Evolutionary conservation across 2,329 filamentous ascomycete species (phyloP).

Genomic region (Nectriaceae sp.): DNA sequence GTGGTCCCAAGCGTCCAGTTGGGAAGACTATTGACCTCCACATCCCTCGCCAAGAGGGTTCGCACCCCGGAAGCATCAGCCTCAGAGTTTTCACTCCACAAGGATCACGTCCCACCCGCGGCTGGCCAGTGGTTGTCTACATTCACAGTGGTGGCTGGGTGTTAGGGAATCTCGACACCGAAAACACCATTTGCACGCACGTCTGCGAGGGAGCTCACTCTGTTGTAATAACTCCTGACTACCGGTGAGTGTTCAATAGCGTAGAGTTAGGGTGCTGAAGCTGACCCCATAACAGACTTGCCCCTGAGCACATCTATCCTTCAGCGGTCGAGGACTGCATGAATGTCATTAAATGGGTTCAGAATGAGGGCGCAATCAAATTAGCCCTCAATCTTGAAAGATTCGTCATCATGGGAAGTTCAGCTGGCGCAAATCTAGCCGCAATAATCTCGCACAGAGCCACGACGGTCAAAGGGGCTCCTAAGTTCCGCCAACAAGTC

Average conservation of each 20-base stretch:
- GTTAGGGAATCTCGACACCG: background rate
- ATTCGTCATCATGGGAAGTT: conserved; percentile 13
- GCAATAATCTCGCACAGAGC: conserved; percentile 50
- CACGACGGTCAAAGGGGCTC: conserved; percentile 40
- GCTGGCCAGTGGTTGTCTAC: conserved; percentile 59
- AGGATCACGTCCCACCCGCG: conserved; percentile 41
- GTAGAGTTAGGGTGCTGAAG: background rate
- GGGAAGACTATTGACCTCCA: conserved; percentile 46
- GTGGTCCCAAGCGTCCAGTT: conserved; percentile 49
- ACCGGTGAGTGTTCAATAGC: conserved; percentile 44
- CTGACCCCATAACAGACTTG: conserved; percentile 40
- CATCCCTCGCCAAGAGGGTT: conserved; percentile 43
- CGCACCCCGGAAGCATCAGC: conserved; percentile 46
- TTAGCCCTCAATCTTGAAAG: conserved; percentile 41
- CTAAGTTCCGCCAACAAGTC: background rate
- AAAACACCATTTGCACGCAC: conserved; percentile 21
- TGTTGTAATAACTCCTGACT: conserved; percentile 57
- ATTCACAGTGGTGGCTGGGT: conserved; percentile 45
- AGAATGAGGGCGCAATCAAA: conserved; percentile 25
- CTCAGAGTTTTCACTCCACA: conserved; percentile 54
- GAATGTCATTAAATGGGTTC: conserved; percentile 53
- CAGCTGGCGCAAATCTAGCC: conserved; percentile 9
- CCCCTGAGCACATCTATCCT: conserved; percentile 58
- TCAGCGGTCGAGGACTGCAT: conserved; percentile 59
- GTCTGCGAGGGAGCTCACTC: conserved; percentile 52